Evolutionary conservation across 108 stramenopile species (phyloP), one percentile per base, ranked within the genome.

Genomic region (Fragilaria radians): DNA sequence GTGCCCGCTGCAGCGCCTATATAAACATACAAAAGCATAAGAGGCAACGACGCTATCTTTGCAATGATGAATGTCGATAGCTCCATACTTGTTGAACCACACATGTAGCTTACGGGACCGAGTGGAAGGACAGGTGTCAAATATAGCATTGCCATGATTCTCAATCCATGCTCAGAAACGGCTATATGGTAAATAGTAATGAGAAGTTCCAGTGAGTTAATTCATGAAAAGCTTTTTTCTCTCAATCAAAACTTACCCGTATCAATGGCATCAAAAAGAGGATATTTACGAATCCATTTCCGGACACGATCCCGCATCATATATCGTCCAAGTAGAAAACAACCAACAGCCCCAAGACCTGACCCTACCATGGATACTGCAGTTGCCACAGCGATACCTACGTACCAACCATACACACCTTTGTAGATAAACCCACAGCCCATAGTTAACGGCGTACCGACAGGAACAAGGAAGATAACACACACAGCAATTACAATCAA

Each of bases 261-360:
- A 78, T 91, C 86, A 59, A 91, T 84, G 1, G 89, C 82, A 56
- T 83, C 89, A 78, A 91, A 91, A n/a, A 91, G 48, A 14, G 89
- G 89, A 83, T 86, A 87, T 46, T 85, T 85, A 32, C 76, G 65
- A 32, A 76, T 74, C 86, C 86, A 91, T 17, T 63, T 68, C 32
- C 85, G 74, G 1, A 91, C 86, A n/a, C 75, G 68, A 32, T 85
- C 82, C 46, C 83, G 67, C 75, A 91, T 76, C 2, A 87, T 58
- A 54, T 91, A 85, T 48, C 89, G 68, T 31, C 89, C 89, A 52
- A 91, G 47, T 24, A 85, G 36, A 49, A 91, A 91, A 34, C 86
- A 88, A 34, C 54, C 51, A 27, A 83, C 76, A n/a, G 79, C 76
- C 11, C 89, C 89, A 27, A 86, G 32, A 30, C 72, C 63, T 0